Percentiles rank a stretch among this genome's conserved stretches.
Conservation (phyloP, 345 rosid genomes). For the Eucalyptus albens region DNA sequence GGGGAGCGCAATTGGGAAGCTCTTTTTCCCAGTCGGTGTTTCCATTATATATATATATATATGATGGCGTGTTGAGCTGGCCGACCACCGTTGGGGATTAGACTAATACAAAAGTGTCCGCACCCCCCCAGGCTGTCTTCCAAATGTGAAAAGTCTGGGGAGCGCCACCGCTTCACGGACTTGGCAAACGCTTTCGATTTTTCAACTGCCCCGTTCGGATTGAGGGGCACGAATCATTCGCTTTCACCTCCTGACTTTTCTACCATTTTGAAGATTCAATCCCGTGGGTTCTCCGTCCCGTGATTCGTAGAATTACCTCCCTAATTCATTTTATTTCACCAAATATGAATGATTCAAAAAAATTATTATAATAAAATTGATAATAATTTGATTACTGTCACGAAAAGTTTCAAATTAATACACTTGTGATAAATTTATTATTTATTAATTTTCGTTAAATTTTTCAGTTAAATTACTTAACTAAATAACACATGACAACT, state of each 20-base stretch:
- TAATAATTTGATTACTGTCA: no score
- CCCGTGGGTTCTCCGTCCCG: not conserved
- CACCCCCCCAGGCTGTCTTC: not conserved
- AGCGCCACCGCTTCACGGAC: not conserved
- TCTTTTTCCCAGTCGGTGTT: not conserved
- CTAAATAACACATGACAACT: rapidly evolving
- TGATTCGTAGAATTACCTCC: not conserved
- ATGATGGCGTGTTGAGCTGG: not conserved
- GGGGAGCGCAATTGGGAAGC: not conserved
- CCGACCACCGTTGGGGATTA: not conserved
- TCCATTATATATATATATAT: not conserved
- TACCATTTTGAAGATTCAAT: not conserved
- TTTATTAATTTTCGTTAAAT: no score
- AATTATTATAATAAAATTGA: no score
- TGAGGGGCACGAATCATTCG: not conserved
- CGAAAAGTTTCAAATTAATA: no score
- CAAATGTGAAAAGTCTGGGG: not conserved
- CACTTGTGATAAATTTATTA: rapidly evolving
- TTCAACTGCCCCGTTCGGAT: not conserved
- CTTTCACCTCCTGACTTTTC: not conserved
- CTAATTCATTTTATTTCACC: no score
- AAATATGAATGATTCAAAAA: not conserved
- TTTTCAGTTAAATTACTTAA: rapidly evolving
- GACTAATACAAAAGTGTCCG: not conserved
- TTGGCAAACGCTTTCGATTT: rapidly evolving